phyloP scores from a whole-genome alignment of 1,284 basidiomycete genomes.

The Pseudozyma hubeiensis region DNA sequence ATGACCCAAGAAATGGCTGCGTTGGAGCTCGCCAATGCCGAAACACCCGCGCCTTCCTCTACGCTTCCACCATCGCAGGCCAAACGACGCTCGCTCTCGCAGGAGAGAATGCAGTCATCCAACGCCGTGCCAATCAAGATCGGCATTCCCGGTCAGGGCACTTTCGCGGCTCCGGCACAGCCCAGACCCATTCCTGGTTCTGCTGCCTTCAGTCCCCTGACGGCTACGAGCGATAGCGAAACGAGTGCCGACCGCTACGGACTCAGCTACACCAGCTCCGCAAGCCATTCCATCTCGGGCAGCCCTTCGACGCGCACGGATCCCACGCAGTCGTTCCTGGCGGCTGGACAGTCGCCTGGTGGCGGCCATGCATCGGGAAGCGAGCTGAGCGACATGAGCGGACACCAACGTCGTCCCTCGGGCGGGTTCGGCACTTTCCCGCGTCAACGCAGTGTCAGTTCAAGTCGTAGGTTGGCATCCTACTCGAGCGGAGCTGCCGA shows the following conservation, averaged over 20 bases:
- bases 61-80: conserved; percentile 28
- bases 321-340: conserved; percentile 27
- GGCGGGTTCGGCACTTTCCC: conserved; percentile 37
- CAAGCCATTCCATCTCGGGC: conserved; percentile 48
- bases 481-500: conserved; percentile 28
- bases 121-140: conserved; percentile 50
- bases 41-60: conserved; percentile 33
- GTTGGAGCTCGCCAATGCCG: conserved; percentile 36
- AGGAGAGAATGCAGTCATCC: conserved; percentile 24
- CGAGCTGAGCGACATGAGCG: conserved; percentile 45
- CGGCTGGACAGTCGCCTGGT: conserved; percentile 40
- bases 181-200: conserved; percentile 50
- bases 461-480: conserved; percentile 30
- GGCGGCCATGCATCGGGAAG: conserved; percentile 43
- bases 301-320: conserved; percentile 44
- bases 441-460: conserved; percentile 40
- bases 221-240: conserved; percentile 55
- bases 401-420: conserved; percentile 38
- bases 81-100: conserved; percentile 30
- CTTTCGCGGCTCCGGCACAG: conserved; percentile 48
- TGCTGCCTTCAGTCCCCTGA: conserved; percentile 52
- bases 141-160: conserved; percentile 49
- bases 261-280: conserved; percentile 57
- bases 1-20: conserved; percentile 58
- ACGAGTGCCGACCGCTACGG: conserved; percentile 55